These are phyloP conservation scores for Carpinus viminea DNA, from an alignment of 306 rosid genomes.

Conservation along the genomic window DNA sequence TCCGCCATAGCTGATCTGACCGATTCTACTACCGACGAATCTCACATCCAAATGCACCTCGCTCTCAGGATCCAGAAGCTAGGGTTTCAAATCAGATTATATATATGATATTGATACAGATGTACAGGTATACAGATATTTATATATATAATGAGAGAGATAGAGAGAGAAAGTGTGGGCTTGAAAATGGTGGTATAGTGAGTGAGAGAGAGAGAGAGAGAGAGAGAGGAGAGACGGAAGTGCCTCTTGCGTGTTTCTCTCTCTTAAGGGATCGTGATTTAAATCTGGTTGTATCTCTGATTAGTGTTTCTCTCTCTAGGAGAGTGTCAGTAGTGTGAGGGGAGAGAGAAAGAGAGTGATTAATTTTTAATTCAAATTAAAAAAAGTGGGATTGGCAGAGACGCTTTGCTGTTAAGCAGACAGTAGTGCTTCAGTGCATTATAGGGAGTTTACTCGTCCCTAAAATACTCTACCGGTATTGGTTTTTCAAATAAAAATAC, in stretches of 20 bases:
- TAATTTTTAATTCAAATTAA: slow-evolving; percentile 20
- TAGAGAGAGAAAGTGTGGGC: slow-evolving; percentile 30
- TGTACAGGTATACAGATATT: slow-evolving; percentile 8
- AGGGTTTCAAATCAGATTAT: slow-evolving; percentile 48
- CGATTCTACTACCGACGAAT: slow-evolving; percentile 24
- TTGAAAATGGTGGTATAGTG: slow-evolving; percentile 34
- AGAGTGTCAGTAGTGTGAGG: slow-evolving; percentile 33
- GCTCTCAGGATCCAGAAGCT: slow-evolving; percentile 50
- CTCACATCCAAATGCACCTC: slow-evolving; percentile 66
- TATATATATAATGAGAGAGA: neutral
- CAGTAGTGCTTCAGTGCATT: neutral
- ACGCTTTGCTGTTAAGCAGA: slow-evolving; percentile 54
- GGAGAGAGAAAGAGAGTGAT: slow-evolving; percentile 23
- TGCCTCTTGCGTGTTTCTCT: slow-evolving; percentile 37
- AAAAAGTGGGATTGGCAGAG: slow-evolving; percentile 24
- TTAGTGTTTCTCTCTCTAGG: slow-evolving; percentile 16
- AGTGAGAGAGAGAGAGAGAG: slow-evolving; percentile 36
- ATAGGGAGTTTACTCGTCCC: neutral
- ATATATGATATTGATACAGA: slow-evolving; percentile 1
- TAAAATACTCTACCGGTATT: neutral
- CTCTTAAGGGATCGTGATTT: slow-evolving; percentile 55
- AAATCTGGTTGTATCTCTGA: slow-evolving; percentile 43
- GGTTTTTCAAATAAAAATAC: neutral
- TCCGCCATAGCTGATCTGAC: slow-evolving; percentile 92
- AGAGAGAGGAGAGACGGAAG: slow-evolving; percentile 9